A percentile compares a stretch with the other conserved stretches of the same genome.
These are phyloP conservation scores for Stephania yunnanensis DNA, from an alignment of 164 flowering plant genomes.

Conservation along the genomic window DNA sequence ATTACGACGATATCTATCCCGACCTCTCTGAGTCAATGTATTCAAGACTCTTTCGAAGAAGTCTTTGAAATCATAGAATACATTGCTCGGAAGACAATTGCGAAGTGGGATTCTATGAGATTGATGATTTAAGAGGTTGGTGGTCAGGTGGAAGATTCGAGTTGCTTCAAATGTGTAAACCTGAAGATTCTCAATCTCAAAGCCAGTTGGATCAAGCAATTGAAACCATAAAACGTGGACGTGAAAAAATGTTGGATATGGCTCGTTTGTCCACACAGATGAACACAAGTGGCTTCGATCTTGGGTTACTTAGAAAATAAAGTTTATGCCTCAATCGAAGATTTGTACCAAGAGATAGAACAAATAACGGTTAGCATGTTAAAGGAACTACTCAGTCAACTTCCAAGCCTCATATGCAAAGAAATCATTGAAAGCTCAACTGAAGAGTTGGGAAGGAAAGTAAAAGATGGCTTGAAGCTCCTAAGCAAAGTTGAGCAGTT, in stretches of 20 bases:
- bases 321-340: neutral
- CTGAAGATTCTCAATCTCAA: no score
- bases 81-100: neutral
- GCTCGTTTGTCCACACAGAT: no score
- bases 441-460: neutral
- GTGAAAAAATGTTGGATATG: neutral
- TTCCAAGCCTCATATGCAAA: slow-evolving; percentile 8
- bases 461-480: slow-evolving; percentile 1
- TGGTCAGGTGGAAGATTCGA: neutral
- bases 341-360: neutral
- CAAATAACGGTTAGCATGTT: neutral
- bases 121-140: neutral
- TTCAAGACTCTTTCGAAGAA: neutral
- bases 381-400: neutral
- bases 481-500: slow-evolving; percentile 4
- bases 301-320: neutral
- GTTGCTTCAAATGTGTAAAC: no score
- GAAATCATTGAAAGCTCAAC: slow-evolving; percentile 6
- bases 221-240: neutral
- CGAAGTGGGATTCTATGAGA: neutral
- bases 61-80: neutral
- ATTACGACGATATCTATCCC: neutral
- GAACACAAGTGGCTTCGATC: neutral
- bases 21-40: neutral
- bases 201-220: neutral